phyloP scores from a whole-genome alignment of 768 basidiomycete genomes.

The Tulasnella sp. region DNA sequence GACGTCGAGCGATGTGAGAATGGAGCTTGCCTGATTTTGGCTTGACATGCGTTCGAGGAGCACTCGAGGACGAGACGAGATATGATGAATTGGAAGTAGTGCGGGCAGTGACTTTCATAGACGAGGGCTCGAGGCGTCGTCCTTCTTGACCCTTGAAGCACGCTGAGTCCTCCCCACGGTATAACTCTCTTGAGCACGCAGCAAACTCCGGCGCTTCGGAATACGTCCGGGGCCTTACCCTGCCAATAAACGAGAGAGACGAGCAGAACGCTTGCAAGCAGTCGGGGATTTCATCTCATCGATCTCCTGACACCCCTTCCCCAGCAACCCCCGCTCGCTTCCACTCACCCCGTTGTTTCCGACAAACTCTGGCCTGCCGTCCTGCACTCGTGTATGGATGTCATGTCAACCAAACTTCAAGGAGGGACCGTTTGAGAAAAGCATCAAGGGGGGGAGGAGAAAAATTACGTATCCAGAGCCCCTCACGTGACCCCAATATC shows the following conservation, averaged over 20 bases:
- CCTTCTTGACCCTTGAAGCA: conserved; percentile 24
- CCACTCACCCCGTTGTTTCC: conserved; percentile 14
- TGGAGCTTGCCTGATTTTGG: conserved; percentile 24
- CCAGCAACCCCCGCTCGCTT: neutral
- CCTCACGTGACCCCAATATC: neutral
- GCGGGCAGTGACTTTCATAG: conserved; percentile 22
- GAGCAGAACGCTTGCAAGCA: conserved; percentile 10
- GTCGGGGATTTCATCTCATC: conserved; percentile 13
- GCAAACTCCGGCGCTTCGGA: conserved; percentile 12
- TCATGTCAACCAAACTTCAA: conserved; percentile 7
- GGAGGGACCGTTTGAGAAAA: neutral
- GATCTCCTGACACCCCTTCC: conserved; percentile 13
- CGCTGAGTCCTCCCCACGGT: conserved; percentile 22
- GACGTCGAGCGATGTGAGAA: conserved; percentile 14
- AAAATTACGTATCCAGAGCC: neutral
- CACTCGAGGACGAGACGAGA: conserved; percentile 16
- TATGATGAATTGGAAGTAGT: conserved; percentile 11
- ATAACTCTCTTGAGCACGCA: conserved; percentile 14
- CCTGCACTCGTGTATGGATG: neutral
- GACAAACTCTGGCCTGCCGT: neutral
- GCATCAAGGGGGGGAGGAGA: conserved; percentile 7
- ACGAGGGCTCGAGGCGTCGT: conserved; percentile 7
- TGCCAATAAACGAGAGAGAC: conserved; percentile 13
- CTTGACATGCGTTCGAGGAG: conserved; percentile 12
- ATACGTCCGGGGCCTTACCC: conserved; percentile 14